These are phyloP conservation scores for Exsudoporus frostii DNA, from an alignment of 768 basidiomycete species.

Conservation along the genomic window DNA sequence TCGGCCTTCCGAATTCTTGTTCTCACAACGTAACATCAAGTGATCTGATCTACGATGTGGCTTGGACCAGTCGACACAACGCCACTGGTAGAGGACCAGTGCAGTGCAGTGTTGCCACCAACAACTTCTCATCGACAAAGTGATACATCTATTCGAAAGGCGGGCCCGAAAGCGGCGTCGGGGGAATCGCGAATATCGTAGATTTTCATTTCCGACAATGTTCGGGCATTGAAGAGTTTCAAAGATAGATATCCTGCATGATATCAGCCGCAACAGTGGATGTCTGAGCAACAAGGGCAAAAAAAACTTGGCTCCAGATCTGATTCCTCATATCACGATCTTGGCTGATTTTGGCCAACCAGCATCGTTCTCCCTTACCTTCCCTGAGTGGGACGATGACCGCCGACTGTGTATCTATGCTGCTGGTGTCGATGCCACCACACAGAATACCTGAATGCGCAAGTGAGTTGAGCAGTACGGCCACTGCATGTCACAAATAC, in stretches of 20 bases:
- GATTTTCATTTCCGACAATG: conserved; percentile 20
- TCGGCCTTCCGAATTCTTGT: background rate
- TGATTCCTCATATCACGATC: conserved; percentile 5
- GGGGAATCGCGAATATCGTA: conserved; percentile 4
- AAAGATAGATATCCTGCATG: background rate
- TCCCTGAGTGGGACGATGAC: background rate
- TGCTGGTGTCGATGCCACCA: background rate
- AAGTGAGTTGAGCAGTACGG: background rate
- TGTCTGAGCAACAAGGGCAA: background rate
- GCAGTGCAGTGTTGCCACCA: conserved; percentile 14
- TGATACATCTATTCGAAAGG: conserved; percentile 15
- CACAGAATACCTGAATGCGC: background rate
- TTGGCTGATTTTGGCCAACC: conserved; percentile 9
- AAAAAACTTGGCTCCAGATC: too few species aligned
- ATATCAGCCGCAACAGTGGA: background rate
- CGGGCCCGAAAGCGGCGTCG: too few species aligned
- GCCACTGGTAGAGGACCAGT: conserved; percentile 15
- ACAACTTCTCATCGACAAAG: conserved; percentile 12
- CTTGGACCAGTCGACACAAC: conserved; percentile 4
- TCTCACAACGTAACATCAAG: background rate
- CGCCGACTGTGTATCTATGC: conserved; percentile 8
- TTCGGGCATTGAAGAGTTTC: background rate
- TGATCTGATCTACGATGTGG: background rate
- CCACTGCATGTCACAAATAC: background rate
- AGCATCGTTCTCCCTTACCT: conserved; percentile 1